Evolutionary conservation across 768 basidiomycete species (phyloP), one percentile per base, ranked within the genome.

Genomic region (Neoboletus subvelutipes): DNA sequence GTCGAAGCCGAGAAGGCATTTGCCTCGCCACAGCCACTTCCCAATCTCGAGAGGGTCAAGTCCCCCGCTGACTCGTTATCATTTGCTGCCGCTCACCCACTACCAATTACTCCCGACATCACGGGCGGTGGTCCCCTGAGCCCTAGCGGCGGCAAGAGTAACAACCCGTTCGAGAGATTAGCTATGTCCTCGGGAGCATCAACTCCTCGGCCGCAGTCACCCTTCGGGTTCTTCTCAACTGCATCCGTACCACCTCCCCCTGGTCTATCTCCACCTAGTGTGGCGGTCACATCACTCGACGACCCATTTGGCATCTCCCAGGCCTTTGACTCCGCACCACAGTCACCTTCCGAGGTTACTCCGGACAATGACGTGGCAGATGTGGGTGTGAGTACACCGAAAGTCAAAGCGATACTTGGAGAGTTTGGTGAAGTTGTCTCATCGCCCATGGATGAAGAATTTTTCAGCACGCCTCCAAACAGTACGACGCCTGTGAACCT

Each of bases 151-250:
- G 70, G 73, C 54, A 90, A 90, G 77, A 94, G 90, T 65, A 96
- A 88, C 66, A 98, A 98, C 70, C 95, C 94, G 4, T 98, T 98
- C 66, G 94, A 92, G 57, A 77, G 87, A 45, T 71, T 94, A 31
- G 76, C 78, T 2, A 78, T 80, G 75, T 70, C 78, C 37, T 72
- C 76, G 26, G 78, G 75, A 46, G 59, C 71, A 33, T 63, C 67
- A 4, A 72, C 73, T 33, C 70, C 73, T 40, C 82, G 81, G 34
- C 78, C 85, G 1, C 79, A 81, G 57, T 86, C 86, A 0, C 85
- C 87, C 1, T 86, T 87, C 69, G 67, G 80, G 50, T 75, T 85
- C 0, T 81, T 84, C 62, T 66, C 76, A 29, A 68, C 73, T 56
- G 53, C 73, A 22, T 62, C 78, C 4, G 52, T 70, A 1, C 69